These are phyloP conservation scores for Hypsizygus ulmarius DNA, from an alignment of 1,284 basidiomycete species.

Conservation along the genomic window DNA sequence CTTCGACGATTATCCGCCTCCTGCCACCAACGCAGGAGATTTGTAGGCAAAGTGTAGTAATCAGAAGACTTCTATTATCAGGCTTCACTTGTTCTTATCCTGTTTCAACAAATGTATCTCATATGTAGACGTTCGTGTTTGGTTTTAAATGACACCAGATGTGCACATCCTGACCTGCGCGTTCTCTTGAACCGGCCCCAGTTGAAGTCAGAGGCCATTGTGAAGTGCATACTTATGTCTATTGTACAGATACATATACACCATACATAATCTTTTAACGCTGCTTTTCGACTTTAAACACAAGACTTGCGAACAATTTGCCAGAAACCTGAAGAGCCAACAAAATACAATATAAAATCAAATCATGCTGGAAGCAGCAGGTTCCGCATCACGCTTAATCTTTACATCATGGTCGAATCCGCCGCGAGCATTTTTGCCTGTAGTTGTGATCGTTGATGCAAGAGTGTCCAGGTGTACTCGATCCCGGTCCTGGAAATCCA, in stretches of 20 bases:
- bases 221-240: no score
- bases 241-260: no score
- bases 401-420: neutral
- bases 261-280: no score
- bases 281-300: no score
- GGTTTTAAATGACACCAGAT: no score
- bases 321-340: neutral
- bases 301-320: no score
- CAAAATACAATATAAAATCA: neutral
- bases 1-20: constrained; percentile 15
- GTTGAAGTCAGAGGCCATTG: no score
- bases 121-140: no score
- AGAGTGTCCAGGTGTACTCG: neutral
- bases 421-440: no score
- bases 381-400: neutral
- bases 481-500: constrained; percentile 1
- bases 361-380: neutral
- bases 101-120: no score
- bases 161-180: no score
- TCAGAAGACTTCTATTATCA: neutral
- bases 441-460: neutral
- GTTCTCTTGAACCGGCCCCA: neutral
- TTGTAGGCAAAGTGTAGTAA: neutral
- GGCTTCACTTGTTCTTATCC: no score
- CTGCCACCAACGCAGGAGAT: constrained; percentile 13